These are phyloP conservation scores for Penicillium ucsense DNA, from an alignment of 495 filamentous ascomycete genomes.

Conservation along the genomic window DNA sequence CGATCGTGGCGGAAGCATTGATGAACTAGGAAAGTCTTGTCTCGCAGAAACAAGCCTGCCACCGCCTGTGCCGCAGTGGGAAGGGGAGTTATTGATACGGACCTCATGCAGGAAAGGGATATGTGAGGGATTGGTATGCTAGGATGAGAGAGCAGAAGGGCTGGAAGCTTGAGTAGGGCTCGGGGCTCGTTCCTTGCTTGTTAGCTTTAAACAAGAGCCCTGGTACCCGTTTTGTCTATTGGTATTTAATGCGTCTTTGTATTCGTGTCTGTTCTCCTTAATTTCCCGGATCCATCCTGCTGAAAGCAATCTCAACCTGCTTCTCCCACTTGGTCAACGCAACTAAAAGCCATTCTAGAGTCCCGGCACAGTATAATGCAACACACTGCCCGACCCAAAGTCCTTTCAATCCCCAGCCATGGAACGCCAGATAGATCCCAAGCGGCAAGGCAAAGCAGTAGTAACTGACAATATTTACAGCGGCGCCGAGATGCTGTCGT, in stretches of 20 bases:
- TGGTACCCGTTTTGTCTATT: too few relatives aligned
- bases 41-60: slow-evolving; percentile 30
- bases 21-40: slow-evolving; percentile 21
- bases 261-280: too few relatives aligned
- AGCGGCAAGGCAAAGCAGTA: slow-evolving; percentile 77
- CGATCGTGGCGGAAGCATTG: slow-evolving; percentile 31
- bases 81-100: slow-evolving; percentile 25
- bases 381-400: slow-evolving; percentile 89
- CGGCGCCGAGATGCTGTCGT: slow-evolving; percentile 76
- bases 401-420: slow-evolving; percentile 78
- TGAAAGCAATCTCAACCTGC: slow-evolving; percentile 68
- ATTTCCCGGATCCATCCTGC: slow-evolving; percentile 50
- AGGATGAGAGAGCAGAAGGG: slow-evolving; percentile 15
- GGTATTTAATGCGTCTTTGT: too few relatives aligned
- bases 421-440: slow-evolving; percentile 80
- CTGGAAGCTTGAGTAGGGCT: slow-evolving; percentile 7
- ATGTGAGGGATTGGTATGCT: slow-evolving; percentile 26
- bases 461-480: slow-evolving; percentile 85
- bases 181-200: background rate
- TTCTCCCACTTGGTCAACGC: slow-evolving; percentile 67
- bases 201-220: background rate
- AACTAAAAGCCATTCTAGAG: slow-evolving; percentile 73
- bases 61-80: slow-evolving; percentile 27
- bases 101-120: slow-evolving; percentile 21
- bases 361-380: slow-evolving; percentile 74